Evolutionary conservation across 225 moss, liverwort and hornwort genomes (phyloP), one percentile per base, ranked within the genome.

Genomic region (Asterella californica): DNA sequence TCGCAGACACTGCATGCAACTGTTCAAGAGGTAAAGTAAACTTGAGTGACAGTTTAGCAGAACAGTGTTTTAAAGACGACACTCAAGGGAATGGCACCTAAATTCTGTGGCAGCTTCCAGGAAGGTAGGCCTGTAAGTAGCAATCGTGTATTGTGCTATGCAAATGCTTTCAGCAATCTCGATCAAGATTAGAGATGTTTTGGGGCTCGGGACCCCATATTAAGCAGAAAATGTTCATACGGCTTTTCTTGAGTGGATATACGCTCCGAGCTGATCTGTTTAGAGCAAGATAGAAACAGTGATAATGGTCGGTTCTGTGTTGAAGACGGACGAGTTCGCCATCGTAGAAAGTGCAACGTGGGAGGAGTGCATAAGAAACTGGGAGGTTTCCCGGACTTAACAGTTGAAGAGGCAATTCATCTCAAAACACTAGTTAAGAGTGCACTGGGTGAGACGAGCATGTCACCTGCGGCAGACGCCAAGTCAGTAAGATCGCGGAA

Each of bases 341-440:
- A n/a, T n/a, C n/a, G n/a, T n/a, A n/a, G n/a, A n/a, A n/a, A n/a
- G n/a, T n/a, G n/a, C n/a, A n/a, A n/a, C n/a, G 27, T 60, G 21
- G 45, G 54, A 33, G 34, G 46, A 11, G 47, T 62, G 50, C 17
- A 61, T 8, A 6, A 74, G 15, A 81, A 79, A 66, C 50, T 85
- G 62, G 85, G 79, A n/a, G 72, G 48, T 50, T 25, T 72, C 6
- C 11, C 15, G 45, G 82, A 79, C 49, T 66, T 85, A 79, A 85
- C 76, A 24, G 72, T 2, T 32, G 30, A 76, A 75, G 85, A 85
- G 71, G 65, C 53, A 0, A 33, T 45, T 17, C 59, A 77, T 72
- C 64, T 85, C 42, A 79, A 65, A 47, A 67, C 62, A 25, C 79
- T 85, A 29, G 63, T 85, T 48, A 70, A 72, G 15, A 72, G 75